Evolutionary conservation across 2,329 filamentous ascomycete genomes (phyloP).

Genomic region (Purpureocillium lavendulum): DNA sequence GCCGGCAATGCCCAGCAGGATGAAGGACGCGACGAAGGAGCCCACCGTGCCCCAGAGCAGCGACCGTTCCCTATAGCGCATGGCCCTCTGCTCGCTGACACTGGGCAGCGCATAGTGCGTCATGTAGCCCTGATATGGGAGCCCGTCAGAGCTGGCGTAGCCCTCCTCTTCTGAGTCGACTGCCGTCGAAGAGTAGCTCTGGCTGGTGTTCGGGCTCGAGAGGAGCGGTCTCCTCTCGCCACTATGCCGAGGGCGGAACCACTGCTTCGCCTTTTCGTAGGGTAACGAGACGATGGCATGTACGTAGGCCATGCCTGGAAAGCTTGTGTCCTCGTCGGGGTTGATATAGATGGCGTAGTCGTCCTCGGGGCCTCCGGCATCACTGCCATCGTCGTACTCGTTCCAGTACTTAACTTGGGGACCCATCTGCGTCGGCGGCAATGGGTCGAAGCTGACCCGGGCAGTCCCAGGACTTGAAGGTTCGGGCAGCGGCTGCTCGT

Average conservation of each 20-base stretch:
- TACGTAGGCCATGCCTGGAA: conserved; percentile 56
- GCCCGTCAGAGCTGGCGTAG: conserved; percentile 45
- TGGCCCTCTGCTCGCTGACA: conserved; percentile 40
- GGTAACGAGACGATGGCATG: conserved; percentile 41
- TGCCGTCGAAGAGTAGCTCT: conserved; percentile 20
- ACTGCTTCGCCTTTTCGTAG: conserved; percentile 41
- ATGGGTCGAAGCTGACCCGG: conserved; percentile 18
- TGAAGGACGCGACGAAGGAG: conserved; percentile 49
- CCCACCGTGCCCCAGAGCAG: conserved; percentile 45
- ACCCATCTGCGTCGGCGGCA: conserved; percentile 19
- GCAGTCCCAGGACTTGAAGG: conserved; percentile 1
- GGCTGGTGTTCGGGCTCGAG: conserved; percentile 7
- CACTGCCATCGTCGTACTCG: conserved; percentile 78
- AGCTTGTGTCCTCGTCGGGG: conserved; percentile 51
- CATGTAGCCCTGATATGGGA: conserved; percentile 41
- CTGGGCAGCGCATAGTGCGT: conserved; percentile 47
- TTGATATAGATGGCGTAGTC: conserved; percentile 69
- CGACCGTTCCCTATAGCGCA: conserved; percentile 43
- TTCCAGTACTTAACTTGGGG: conserved; percentile 61
- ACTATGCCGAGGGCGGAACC: conserved; percentile 30
- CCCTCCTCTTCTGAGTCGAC: conserved; percentile 35
- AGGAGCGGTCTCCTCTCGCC: conserved; percentile 15
- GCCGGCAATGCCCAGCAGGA: conserved; percentile 56
- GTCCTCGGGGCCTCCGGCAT: conserved; percentile 48
- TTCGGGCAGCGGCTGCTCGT: conserved; percentile 12